phyloP scores from a whole-genome alignment of 2,329 filamentous ascomycete genomes.

The Aulographum hederae region DNA sequence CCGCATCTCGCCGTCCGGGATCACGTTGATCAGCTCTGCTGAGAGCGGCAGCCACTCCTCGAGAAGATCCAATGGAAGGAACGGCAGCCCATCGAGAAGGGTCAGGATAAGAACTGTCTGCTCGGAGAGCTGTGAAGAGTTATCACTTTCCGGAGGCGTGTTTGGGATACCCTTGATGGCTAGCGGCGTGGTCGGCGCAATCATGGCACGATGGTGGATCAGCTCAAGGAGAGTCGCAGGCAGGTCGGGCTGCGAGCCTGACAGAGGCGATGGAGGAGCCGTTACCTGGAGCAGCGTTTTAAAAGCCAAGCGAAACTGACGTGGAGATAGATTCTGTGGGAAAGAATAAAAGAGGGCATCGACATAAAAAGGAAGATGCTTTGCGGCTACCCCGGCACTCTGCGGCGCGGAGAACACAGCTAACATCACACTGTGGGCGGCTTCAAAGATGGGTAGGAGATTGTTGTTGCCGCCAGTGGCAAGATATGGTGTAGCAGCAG shows the following conservation, averaged over 20 bases:
- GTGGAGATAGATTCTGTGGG: slow-evolving; percentile 56
- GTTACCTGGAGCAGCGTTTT: slow-evolving; percentile 69
- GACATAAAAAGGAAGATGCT: slow-evolving; percentile 67
- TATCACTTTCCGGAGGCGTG: slow-evolving; percentile 10
- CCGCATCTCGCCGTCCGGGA: slow-evolving; percentile 43
- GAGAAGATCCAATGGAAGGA: slow-evolving; percentile 48
- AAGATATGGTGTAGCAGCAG: slow-evolving; percentile 59
- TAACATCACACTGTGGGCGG: slow-evolving; percentile 67
- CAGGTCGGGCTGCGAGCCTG: slow-evolving; percentile 56
- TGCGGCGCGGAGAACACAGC: slow-evolving; percentile 65
- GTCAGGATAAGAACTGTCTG: slow-evolving; percentile 61
- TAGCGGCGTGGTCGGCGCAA: slow-evolving; percentile 29
- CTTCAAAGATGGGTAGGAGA: slow-evolving; percentile 61
- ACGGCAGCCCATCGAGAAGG: slow-evolving; percentile 62
- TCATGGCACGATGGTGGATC: slow-evolving; percentile 44
- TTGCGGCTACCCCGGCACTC: slow-evolving; percentile 48
- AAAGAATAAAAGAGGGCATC: slow-evolving; percentile 66
- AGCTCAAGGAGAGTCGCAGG: slow-evolving; percentile 68
- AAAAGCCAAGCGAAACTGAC: slow-evolving; percentile 80
- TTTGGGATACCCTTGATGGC: background rate
- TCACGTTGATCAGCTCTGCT: slow-evolving; percentile 46
- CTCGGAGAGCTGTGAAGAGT: slow-evolving; percentile 40
- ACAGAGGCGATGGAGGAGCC: slow-evolving; percentile 59
- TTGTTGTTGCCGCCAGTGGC: slow-evolving; percentile 36
- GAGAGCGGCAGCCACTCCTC: slow-evolving; percentile 66